Conservation (phyloP, 2,329 filamentous ascomycete genomes). For the Westerdykella aurantiaca region DNA sequence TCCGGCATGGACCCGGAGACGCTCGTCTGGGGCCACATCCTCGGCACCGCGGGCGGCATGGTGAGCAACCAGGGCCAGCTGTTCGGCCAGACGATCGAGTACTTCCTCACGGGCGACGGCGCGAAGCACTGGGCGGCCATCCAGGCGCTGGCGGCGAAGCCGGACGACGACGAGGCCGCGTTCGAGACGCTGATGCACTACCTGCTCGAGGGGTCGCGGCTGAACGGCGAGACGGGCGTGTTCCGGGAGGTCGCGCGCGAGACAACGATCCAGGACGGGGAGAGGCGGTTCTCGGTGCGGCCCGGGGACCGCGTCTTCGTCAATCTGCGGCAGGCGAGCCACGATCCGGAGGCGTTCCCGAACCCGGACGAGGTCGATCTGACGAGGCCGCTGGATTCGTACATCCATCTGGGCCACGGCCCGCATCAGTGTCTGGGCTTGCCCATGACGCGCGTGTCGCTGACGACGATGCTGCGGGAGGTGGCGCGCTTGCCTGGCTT, state of each 20-base stretch:
- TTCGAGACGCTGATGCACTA: constrained; percentile 49
- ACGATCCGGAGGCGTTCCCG: constrained; percentile 39
- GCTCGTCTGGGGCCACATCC: constrained; percentile 53
- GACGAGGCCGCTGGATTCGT: constrained; percentile 36
- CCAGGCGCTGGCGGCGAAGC: constrained; percentile 42
- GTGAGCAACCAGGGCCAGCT: constrained; percentile 54
- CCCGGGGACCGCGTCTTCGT: constrained; percentile 39
- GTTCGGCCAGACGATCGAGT: constrained; percentile 54
- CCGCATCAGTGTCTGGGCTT: constrained; percentile 41
- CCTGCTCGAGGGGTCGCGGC: constrained; percentile 41
- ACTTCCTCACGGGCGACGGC: constrained; percentile 48
- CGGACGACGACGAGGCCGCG: constrained; percentile 38
- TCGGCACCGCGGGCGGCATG: constrained; percentile 51
- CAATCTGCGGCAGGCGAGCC: constrained; percentile 40
- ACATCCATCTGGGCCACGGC: constrained; percentile 42
- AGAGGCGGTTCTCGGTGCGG: constrained; percentile 27
- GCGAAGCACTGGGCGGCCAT: constrained; percentile 45
- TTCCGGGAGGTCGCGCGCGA: constrained; percentile 33
- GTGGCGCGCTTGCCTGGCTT: constrained; percentile 38
- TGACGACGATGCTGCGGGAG: constrained; percentile 44
- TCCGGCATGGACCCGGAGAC: constrained; percentile 44
- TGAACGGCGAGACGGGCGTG: constrained; percentile 42
- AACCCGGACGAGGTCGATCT: constrained; percentile 38
- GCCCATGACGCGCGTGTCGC: constrained; percentile 39
- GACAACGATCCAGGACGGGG: constrained; percentile 30